Evolutionary conservation across 1,284 basidiomycete species (phyloP).

Genomic region (Cutaneotrichosporon mucoides): DNA sequence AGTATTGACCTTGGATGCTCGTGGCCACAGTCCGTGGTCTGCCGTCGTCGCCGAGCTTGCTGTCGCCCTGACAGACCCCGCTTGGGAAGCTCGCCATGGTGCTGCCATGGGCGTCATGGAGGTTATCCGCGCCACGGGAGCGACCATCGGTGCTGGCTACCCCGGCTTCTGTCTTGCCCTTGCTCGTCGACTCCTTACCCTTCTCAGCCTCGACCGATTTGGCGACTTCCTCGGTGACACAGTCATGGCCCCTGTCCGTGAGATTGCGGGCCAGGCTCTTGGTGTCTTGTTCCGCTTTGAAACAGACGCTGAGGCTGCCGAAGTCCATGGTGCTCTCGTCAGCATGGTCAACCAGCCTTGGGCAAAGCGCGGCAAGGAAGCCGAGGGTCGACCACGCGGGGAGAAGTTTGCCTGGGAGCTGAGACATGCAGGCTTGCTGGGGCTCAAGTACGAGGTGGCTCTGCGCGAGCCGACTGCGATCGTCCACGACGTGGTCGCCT

Average conservation of each 20-base stretch:
- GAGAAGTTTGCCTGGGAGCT: conserved; percentile 88
- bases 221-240: conserved; percentile 97
- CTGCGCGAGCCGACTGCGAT: conserved; percentile 59
- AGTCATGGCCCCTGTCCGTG: conserved; percentile 92
- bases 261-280: conserved; percentile 91
- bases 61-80: conserved; percentile 74
- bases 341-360: conserved; percentile 90
- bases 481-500: conserved; percentile 70
- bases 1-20: conserved; percentile 32
- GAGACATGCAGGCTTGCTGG: conserved; percentile 90
- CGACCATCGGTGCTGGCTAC: conserved; percentile 75
- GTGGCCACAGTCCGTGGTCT: conserved; percentile 83
- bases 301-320: conserved; percentile 67
- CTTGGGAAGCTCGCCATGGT: conserved; percentile 94
- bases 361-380: conserved; percentile 49
- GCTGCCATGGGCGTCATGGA: conserved; percentile 89
- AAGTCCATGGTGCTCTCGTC: conserved; percentile 78
- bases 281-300: conserved; percentile 85
- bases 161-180: conserved; percentile 54
- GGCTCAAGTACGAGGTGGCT: conserved; percentile 96
- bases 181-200: conserved; percentile 78
- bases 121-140: conserved; percentile 78
- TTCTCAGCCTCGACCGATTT: conserved; percentile 94
- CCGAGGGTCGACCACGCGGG: conserved; percentile 45
- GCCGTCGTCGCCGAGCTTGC: conserved; percentile 76